Evolutionary conservation across 2,329 filamentous ascomycete genomes (phyloP), one percentile per base, ranked within the genome.

Genomic region (Herpomyces periplanetae): DNA sequence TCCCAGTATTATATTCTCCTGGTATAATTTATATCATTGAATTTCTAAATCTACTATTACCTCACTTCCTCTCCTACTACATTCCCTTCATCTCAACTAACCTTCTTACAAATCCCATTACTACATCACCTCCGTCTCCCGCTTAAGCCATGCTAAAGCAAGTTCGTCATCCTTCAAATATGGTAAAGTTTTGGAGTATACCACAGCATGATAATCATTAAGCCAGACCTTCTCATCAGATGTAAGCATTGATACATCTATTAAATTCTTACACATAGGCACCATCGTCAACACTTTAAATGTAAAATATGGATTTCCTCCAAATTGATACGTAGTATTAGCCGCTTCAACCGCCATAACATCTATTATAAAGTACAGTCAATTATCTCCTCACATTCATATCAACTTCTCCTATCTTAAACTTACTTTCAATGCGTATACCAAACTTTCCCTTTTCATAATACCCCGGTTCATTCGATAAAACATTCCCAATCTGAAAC

Each of bases 231-330:
- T 65, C 43, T 96, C 80, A 6, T 43, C 46, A 3, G 46, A 43
- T 0, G 58, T 71, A 27, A 96, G 41, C 13, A 87, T 43, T 19
- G 35, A 45, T 21, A 50, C 43, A 30, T 91, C 65, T 26, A 87
- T 71, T 26, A 96, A 43, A 25, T 69, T 88, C 24, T 59, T 54
- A 41, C 75, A 88, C 40, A 87, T 71, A 0, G 80, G 80, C 8
- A 75, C 69, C 69, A 96, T 69, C 0, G 80, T 96, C 27, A 91
- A 71, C 37, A 85, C 68, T 43, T 96, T 75, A 29, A 96, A 96
- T 3, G 73, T 71, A 13, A 91, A 45, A 41, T 66, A 96, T 2
- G 73, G 63, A 42, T 85, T 87, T 30, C 87, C 75, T 9, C 73
- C 75, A 33, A 91, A 91, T 13, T 59, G 56, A 38, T 85, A 52